These are phyloP conservation scores for Zoysia matrella DNA, from an alignment of 202 grass and related monocot species.

Conservation along the genomic window DNA sequence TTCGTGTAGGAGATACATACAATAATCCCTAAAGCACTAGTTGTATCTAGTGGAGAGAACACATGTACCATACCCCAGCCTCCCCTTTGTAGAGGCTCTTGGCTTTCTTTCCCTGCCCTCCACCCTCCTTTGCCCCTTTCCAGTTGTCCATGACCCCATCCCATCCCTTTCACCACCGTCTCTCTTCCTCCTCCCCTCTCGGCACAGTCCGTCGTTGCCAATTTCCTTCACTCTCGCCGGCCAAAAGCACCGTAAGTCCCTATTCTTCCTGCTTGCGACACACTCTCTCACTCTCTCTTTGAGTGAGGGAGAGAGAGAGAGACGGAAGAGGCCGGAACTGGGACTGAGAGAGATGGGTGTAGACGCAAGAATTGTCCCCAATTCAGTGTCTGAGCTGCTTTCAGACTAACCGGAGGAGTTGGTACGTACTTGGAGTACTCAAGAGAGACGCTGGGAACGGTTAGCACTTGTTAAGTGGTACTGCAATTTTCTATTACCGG, in stretches of 20 bases:
- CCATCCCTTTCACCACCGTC: conserved; percentile 61
- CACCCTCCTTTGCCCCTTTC: conserved; percentile 55
- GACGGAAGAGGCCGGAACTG: conserved; percentile 26
- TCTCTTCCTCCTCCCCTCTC: conserved; percentile 46
- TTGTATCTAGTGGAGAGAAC: conserved; percentile 14
- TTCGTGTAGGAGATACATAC: not conserved
- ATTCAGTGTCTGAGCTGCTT: conserved; percentile 43
- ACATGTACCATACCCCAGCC: conserved; percentile 33
- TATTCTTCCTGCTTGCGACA: conserved; percentile 14
- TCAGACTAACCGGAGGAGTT: conserved; percentile 26
- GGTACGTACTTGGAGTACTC: conserved; percentile 11
- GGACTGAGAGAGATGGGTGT: conserved; percentile 34
- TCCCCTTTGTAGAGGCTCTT: conserved; percentile 34
- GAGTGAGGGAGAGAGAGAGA: conserved; percentile 11
- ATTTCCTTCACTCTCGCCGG: conserved; percentile 23
- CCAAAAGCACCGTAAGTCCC: conserved; percentile 41
- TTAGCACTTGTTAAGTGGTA: conserved; percentile 16
- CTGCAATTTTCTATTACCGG: conserved; percentile 42
- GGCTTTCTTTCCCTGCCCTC: conserved; percentile 51
- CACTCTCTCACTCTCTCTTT: conserved; percentile 3
- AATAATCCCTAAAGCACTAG: not conserved
- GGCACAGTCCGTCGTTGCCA: conserved; percentile 28
- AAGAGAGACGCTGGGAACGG: not conserved
- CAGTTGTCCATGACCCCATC: conserved; percentile 63
- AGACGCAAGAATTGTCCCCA: conserved; percentile 54